Percentiles rank a stretch among this genome's conserved stretches.
Conservation (phyloP, 352 stramenopile genomes). For the Thalassiosira hispida region DNA sequence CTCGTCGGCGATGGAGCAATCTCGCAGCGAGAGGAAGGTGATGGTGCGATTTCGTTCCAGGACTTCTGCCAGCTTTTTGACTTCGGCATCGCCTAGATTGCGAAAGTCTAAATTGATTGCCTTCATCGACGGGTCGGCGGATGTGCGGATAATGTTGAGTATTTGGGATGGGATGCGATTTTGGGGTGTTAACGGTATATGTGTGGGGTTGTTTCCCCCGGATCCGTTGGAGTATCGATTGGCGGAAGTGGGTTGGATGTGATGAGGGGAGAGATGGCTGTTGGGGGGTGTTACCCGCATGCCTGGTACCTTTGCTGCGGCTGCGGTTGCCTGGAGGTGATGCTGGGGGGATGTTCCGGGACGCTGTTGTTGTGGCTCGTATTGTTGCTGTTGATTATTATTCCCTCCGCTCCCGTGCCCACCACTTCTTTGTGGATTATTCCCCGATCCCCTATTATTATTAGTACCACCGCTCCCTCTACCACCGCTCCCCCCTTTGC, state of each 20-base stretch:
- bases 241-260: neutral
- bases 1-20: conserved; percentile 19
- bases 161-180: conserved; percentile 24
- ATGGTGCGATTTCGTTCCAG: conserved; percentile 34
- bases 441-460: too few relatives aligned
- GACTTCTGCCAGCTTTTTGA: conserved; percentile 19
- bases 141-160: conserved; percentile 18
- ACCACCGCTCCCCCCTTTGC: too few relatives aligned
- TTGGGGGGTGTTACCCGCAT: too few relatives aligned
- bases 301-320: neutral
- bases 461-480: too few relatives aligned
- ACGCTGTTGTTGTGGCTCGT: neutral
- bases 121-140: conserved; percentile 16
- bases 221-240: neutral
- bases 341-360: neutral
- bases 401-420: neutral
- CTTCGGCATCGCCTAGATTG: conserved; percentile 4
- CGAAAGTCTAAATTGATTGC: conserved; percentile 24
- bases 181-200: conserved; percentile 10
- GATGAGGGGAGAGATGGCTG: too few relatives aligned
- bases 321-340: neutral
- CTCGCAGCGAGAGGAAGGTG: neutral
- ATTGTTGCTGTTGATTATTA: neutral
- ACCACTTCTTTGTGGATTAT: neutral
- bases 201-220: neutral